These are phyloP conservation scores for Plasmodium ovale DNA, from an alignment of 169 alveolate genomes.

Conservation along the genomic window DNA sequence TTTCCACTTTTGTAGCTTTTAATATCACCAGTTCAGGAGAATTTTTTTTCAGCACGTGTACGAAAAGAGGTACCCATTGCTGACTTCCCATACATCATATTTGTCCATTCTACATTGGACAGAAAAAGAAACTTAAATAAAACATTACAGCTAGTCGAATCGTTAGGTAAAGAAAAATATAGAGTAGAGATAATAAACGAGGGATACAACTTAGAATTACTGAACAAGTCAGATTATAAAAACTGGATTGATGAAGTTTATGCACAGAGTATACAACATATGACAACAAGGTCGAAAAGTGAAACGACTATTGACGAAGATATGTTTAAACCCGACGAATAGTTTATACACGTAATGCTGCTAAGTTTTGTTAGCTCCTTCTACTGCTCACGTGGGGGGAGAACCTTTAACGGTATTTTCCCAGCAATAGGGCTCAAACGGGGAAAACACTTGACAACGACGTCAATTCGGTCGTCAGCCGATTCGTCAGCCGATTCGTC, in stretches of 20 bases:
- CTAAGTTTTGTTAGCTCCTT: too few species aligned
- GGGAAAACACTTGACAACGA: too few species aligned
- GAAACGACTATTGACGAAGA: not conserved
- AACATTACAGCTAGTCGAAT: conserved; percentile 21
- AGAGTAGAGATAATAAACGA: conserved; percentile 58
- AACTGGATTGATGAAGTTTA: conserved; percentile 57
- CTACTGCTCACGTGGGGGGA: too few species aligned
- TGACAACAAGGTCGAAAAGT: not conserved
- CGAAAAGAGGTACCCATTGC: conserved; percentile 11
- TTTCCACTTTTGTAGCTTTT: conserved; percentile 15
- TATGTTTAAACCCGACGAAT: not conserved
- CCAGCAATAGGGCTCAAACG: too few species aligned
- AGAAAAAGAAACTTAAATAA: conserved; percentile 17
- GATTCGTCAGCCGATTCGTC: too few species aligned
- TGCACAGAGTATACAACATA: not conserved
- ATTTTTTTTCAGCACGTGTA: conserved; percentile 13
- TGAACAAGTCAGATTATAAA: conserved; percentile 31
- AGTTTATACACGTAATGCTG: too few species aligned
- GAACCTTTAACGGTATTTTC: too few species aligned
- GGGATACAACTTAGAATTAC: conserved; percentile 15
- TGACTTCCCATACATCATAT: conserved; percentile 54
- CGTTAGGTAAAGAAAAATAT: conserved; percentile 29
- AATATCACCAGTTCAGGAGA: conserved; percentile 65
- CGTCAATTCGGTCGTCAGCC: too few species aligned
- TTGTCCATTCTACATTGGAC: conserved; percentile 46